These are phyloP conservation scores for Cryomyces antarcticus DNA, from an alignment of 495 filamentous ascomycete genomes.

Conservation along the genomic window DNA sequence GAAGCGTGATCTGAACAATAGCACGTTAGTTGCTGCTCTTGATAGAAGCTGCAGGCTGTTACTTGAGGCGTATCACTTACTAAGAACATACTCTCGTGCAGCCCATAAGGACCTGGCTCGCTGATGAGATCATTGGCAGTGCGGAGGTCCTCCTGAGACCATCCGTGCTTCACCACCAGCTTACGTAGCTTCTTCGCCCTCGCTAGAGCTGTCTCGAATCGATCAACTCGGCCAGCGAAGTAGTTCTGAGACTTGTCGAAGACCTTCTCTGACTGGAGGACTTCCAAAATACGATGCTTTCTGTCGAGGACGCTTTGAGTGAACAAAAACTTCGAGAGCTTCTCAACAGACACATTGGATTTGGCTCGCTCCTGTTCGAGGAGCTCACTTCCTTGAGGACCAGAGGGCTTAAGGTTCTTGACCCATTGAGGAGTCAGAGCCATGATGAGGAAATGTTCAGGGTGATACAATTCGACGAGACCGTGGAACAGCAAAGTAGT, in stretches of 20 bases:
- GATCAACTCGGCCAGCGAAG: slow-evolving; percentile 40
- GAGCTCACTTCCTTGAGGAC: slow-evolving; percentile 38
- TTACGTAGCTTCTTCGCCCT: slow-evolving; percentile 45
- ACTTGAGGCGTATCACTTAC: slow-evolving; percentile 10
- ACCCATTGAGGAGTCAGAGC: slow-evolving; percentile 40
- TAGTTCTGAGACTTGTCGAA: slow-evolving; percentile 55
- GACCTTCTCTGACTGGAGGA: slow-evolving; percentile 37
- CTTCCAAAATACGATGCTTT: slow-evolving; percentile 29
- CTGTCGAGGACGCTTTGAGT: slow-evolving; percentile 33
- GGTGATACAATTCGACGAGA: too few relatives aligned
- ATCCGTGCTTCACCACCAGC: slow-evolving; percentile 37
- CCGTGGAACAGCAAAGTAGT: too few relatives aligned
- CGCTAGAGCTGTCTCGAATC: slow-evolving; percentile 39
- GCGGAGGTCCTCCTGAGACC: slow-evolving; percentile 39
- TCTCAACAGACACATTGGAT: slow-evolving; percentile 36
- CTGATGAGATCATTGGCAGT: slow-evolving; percentile 39
- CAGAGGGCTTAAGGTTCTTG: slow-evolving; percentile 37
- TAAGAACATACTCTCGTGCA: slow-evolving; percentile 50
- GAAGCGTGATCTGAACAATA: slow-evolving; percentile 33
- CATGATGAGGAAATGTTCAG: background rate
- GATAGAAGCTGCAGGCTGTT: background rate
- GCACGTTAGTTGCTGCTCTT: background rate
- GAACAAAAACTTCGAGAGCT: slow-evolving; percentile 39
- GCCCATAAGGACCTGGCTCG: slow-evolving; percentile 45
- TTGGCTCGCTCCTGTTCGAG: slow-evolving; percentile 36